These are phyloP conservation scores for Heterobasidion parviporum DNA, from an alignment of 1,284 basidiomycete species.

Conservation along the genomic window DNA sequence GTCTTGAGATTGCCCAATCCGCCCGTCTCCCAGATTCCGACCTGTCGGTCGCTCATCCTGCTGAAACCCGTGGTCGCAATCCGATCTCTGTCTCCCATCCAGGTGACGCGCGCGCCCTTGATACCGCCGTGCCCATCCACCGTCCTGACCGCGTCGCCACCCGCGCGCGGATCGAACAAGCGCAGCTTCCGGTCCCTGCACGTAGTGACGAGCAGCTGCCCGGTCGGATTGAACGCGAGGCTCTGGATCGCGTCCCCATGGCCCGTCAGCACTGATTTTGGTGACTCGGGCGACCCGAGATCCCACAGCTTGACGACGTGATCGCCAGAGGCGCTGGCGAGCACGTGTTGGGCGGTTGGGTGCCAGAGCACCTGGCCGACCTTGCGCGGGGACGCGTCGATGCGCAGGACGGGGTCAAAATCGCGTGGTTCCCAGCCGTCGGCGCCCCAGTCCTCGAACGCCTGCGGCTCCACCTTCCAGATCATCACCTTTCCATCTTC, in stretches of 20 bases:
- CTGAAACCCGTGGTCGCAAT: slow-evolving; percentile 94
- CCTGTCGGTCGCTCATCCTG: slow-evolving; percentile 90
- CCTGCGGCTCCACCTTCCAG: slow-evolving; percentile 70
- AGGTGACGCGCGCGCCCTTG: slow-evolving; percentile 85
- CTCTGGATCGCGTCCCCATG: slow-evolving; percentile 89
- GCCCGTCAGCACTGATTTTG: slow-evolving; percentile 59
- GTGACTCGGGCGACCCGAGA: slow-evolving; percentile 59
- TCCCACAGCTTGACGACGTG: slow-evolving; percentile 92
- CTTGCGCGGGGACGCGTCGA: slow-evolving; percentile 75
- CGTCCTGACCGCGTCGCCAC: slow-evolving; percentile 72
- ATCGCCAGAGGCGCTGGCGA: slow-evolving; percentile 86
- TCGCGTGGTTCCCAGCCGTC: slow-evolving; percentile 81
- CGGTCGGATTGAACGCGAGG: slow-evolving; percentile 78
- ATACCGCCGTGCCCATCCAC: slow-evolving; percentile 89
- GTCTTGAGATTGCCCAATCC: slow-evolving; percentile 70
- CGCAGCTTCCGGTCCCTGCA: slow-evolving; percentile 91
- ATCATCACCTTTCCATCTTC: slow-evolving; percentile 93
- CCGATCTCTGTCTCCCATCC: slow-evolving; percentile 86
- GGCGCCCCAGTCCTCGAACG: slow-evolving; percentile 81
- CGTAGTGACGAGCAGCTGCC: slow-evolving; percentile 71
- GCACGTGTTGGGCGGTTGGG: slow-evolving; percentile 82
- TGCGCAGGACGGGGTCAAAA: slow-evolving; percentile 72
- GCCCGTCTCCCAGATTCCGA: slow-evolving; percentile 81
- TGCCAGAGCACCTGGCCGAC: slow-evolving; percentile 95
- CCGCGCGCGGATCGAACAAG: slow-evolving; percentile 82